Conservation (phyloP, 2,329 filamentous ascomycete genomes). For the Botrytis deweyae region DNA sequence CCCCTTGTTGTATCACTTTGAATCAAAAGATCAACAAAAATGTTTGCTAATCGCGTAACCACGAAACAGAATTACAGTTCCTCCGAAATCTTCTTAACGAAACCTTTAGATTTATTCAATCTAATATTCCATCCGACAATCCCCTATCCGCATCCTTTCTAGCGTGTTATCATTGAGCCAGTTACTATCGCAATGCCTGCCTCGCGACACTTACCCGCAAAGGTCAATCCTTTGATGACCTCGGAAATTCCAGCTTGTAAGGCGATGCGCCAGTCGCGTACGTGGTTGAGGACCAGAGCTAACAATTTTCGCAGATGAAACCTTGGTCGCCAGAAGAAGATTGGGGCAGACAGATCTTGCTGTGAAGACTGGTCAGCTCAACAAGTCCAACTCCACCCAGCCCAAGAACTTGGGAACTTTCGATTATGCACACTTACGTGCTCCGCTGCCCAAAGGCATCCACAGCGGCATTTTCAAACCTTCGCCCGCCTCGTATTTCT, state of each 20-base stretch:
- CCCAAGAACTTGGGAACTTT: constrained; percentile 76
- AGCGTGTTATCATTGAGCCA: constrained; percentile 1
- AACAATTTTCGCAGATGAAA: constrained; percentile 34
- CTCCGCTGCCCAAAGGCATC: constrained; percentile 87
- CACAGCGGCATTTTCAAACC: constrained; percentile 90
- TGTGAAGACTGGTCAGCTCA: constrained; percentile 74
- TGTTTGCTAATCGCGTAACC: constrained; percentile 13
- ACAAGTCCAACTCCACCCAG: constrained; percentile 68
- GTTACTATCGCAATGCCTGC: constrained; percentile 29
- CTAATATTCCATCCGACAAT: not conserved
- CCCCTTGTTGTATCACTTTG: not conserved
- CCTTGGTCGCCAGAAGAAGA: constrained; percentile 70
- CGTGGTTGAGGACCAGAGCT: constrained; percentile 23
- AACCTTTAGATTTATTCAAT: not conserved
- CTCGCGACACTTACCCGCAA: constrained; percentile 51
- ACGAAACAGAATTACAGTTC: constrained; percentile 18
- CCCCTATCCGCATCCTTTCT: constrained; percentile 12
- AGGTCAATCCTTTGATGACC: constrained; percentile 65
- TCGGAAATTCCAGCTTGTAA: constrained; percentile 64
- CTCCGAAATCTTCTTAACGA: not conserved
- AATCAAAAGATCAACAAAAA: constrained; percentile 1
- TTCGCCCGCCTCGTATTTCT: constrained; percentile 84
- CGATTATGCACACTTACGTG: constrained; percentile 93
- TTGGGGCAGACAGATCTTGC: constrained; percentile 90
- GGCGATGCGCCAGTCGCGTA: constrained; percentile 37